These are phyloP conservation scores for Phytophthora cactorum DNA, from an alignment of 352 stramenopile species.

Conservation along the genomic window DNA sequence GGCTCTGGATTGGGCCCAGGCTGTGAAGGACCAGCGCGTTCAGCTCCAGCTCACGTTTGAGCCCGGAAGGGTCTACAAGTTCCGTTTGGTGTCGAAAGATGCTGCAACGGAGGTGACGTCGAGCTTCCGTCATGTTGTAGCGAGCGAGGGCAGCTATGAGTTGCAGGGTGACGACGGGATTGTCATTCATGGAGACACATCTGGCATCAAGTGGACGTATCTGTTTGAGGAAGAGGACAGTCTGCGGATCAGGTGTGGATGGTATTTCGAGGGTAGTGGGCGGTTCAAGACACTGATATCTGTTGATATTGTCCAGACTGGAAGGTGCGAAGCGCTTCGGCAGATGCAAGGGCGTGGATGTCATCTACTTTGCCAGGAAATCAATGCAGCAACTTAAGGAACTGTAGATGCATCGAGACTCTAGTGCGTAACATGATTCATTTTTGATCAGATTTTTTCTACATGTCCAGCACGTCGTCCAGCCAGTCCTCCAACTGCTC, in stretches of 20 bases:
- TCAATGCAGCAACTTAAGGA: conserved; percentile 5
- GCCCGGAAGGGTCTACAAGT: conserved; percentile 41
- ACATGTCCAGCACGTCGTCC: conserved; percentile 62
- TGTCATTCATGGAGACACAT: conserved; percentile 51
- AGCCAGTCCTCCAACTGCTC: conserved; percentile 77
- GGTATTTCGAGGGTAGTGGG: background rate
- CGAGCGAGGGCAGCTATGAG: conserved; percentile 49
- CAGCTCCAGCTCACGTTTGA: conserved; percentile 53
- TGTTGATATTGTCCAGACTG: conserved; percentile 37
- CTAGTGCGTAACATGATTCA: conserved; percentile 5
- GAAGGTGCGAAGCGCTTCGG: conserved; percentile 76
- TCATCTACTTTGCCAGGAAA: conserved; percentile 73
- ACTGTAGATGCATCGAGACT: conserved; percentile 8
- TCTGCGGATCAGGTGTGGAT: conserved; percentile 55
- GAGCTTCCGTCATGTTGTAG: conserved; percentile 60
- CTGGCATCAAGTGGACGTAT: conserved; percentile 71
- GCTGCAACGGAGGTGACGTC: conserved; percentile 46
- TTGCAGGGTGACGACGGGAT: conserved; percentile 33
- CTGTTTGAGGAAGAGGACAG: conserved; percentile 72
- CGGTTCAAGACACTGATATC: background rate
- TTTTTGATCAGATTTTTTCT: conserved; percentile 3
- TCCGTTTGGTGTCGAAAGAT: conserved; percentile 39
- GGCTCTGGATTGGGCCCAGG: conserved; percentile 75
- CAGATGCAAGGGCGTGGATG: conserved; percentile 81
- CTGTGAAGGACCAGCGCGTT: conserved; percentile 58